phyloP scores from a whole-genome alignment of 805 yeast genomes.

The Saccharomyces eubayanus region DNA sequence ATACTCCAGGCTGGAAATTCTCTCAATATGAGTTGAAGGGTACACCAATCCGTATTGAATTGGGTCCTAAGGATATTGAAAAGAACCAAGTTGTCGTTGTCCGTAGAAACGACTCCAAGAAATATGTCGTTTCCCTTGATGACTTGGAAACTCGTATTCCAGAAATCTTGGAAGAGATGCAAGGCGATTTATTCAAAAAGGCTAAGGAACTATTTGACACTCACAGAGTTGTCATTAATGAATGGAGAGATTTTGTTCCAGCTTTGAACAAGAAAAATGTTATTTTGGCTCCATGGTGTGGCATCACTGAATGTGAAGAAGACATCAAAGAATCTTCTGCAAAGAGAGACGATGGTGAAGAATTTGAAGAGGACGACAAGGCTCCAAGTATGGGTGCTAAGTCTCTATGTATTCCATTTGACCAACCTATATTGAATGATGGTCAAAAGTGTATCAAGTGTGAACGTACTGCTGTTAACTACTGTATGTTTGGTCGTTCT shows the following conservation, averaged over 20 bases:
- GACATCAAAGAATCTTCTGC: slow-evolving; percentile 86
- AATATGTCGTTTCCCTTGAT: slow-evolving; percentile 55
- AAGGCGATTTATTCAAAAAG: slow-evolving; percentile 56
- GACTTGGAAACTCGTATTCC: slow-evolving; percentile 63
- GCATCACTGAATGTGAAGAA: slow-evolving; percentile 88
- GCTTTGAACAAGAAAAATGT: slow-evolving; percentile 85
- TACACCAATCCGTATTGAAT: slow-evolving; percentile 84
- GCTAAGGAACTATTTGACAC: slow-evolving; percentile 80
- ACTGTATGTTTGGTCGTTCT: slow-evolving; percentile 95
- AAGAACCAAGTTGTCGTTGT: slow-evolving; percentile 76
- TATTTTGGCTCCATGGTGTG: slow-evolving; percentile 96
- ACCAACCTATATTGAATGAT: slow-evolving; percentile 72
- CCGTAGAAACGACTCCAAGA: slow-evolving; percentile 83
- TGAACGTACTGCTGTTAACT: slow-evolving; percentile 63
- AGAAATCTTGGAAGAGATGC: slow-evolving; percentile 74
- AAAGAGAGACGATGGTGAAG: slow-evolving; percentile 71
- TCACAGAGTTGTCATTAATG: slow-evolving; percentile 73
- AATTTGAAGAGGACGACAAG: slow-evolving; percentile 84
- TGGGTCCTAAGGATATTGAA: slow-evolving; percentile 92
- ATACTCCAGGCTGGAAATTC: slow-evolving; percentile 98
- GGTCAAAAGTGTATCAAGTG: slow-evolving; percentile 87
- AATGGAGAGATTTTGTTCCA: slow-evolving; percentile 90
- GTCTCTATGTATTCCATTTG: slow-evolving; percentile 91
- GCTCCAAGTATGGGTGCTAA: slow-evolving; percentile 99
- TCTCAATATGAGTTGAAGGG: slow-evolving; percentile 97